Percentiles rank a stretch among this genome's conserved stretches.
Evolutionary conservation across 768 basidiomycete species (phyloP).

Genomic region (Phaeolepiota aurea): DNA sequence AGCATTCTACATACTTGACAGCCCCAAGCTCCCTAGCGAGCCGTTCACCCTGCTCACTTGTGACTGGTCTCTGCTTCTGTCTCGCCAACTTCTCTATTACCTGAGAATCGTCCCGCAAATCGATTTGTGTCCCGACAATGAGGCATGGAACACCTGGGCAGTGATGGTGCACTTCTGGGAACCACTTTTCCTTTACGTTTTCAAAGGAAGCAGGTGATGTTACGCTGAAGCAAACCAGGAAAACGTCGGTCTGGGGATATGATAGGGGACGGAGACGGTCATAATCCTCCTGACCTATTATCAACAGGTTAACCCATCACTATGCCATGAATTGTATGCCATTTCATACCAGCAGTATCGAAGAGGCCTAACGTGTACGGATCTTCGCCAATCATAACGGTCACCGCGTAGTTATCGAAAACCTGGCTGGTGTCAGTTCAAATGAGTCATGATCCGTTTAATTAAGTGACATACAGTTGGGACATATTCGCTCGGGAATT

Average conservation of each 20-base stretch:
- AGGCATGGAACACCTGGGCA: slow-evolving; percentile 99
- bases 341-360: slow-evolving; percentile 93
- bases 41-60: slow-evolving; percentile 81
- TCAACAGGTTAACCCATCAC: slow-evolving; percentile 4
- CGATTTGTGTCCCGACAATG: slow-evolving; percentile 97
- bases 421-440: slow-evolving; percentile 60
- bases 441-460: slow-evolving; percentile 9
- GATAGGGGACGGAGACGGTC: slow-evolving; percentile 97
- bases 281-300: slow-evolving; percentile 95
- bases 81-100: slow-evolving; percentile 92
- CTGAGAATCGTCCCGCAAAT: slow-evolving; percentile 87
- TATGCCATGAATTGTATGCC: too few relatives aligned
- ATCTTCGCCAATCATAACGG: slow-evolving; percentile 99
- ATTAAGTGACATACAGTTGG: slow-evolving; percentile 79
- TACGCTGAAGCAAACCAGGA: slow-evolving; percentile 98
- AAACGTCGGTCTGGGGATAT: slow-evolving; percentile 99
- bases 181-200: slow-evolving; percentile 99
- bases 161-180: slow-evolving; percentile 99
- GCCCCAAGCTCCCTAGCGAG: slow-evolving; percentile 97
- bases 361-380: slow-evolving; percentile 97
- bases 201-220: slow-evolving; percentile 98
- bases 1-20: slow-evolving; percentile 99
- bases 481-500: slow-evolving; percentile 98
- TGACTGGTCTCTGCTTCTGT: slow-evolving; percentile 94
- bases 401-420: slow-evolving; percentile 97